These are phyloP conservation scores for Xanthoparmelia taractica DNA, from an alignment of 495 filamentous ascomycete species.

Conservation along the genomic window DNA sequence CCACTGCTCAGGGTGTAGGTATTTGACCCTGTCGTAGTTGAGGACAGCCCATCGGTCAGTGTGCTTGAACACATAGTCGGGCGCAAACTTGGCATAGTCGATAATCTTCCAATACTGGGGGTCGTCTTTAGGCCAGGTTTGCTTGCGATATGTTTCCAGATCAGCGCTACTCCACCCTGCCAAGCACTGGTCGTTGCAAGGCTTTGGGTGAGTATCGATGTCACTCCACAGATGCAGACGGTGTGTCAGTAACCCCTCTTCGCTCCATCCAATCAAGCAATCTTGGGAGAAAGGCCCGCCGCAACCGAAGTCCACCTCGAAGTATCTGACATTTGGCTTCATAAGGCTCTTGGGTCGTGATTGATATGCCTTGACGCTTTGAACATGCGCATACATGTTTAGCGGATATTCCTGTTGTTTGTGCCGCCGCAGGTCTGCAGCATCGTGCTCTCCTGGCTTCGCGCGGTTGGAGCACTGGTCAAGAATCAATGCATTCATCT, in stretches of 20 bases:
- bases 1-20: background rate
- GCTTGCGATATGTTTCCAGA: background rate
- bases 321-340: background rate
- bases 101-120: background rate
- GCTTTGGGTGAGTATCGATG: background rate
- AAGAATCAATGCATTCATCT: background rate
- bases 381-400: background rate
- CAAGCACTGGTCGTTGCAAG: background rate
- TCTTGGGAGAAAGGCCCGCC: constrained; percentile 2
- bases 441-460: background rate
- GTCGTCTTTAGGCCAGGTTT: background rate
- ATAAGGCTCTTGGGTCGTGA: background rate
- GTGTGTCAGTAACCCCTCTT: background rate
- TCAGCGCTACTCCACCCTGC: background rate
- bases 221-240: background rate
- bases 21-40: background rate
- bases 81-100: background rate
- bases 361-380: background rate
- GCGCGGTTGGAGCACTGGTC: background rate
- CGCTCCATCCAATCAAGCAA: background rate
- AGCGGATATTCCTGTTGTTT: background rate
- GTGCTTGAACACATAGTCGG: background rate
- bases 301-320: background rate
- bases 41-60: background rate
- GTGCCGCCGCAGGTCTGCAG: background rate